phyloP scores from a whole-genome alignment of 2,329 filamentous ascomycete genomes.

The Cladosporium oxysporum region DNA sequence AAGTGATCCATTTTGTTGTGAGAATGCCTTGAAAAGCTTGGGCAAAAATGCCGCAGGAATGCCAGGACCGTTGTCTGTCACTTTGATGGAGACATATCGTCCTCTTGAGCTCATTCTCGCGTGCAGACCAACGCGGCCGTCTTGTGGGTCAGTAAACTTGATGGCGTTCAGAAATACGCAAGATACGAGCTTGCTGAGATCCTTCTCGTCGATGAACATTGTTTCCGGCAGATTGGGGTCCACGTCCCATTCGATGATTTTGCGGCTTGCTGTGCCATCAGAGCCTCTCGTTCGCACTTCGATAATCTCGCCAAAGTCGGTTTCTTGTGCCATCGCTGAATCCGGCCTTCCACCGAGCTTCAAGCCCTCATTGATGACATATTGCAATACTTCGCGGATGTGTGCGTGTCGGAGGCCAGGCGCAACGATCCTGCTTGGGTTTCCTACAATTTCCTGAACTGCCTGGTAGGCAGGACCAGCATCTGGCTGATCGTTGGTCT shows the following conservation, averaged over 20 bases:
- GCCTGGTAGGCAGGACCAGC: constrained; percentile 10
- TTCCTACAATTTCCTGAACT: constrained; percentile 14
- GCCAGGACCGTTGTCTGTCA: constrained; percentile 67
- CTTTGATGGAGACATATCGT: constrained; percentile 61
- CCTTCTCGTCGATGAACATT: constrained; percentile 62
- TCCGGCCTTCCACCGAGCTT: constrained; percentile 56
- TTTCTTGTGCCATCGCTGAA: constrained; percentile 51
- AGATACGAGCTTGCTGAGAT: constrained; percentile 64
- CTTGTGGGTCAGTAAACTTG: constrained; percentile 64
- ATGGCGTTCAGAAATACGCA: constrained; percentile 67
- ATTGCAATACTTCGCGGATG: constrained; percentile 52
- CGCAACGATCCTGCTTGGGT: constrained; percentile 39
- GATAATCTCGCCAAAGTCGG: constrained; percentile 51
- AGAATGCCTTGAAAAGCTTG: constrained; percentile 69
- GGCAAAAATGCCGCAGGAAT: constrained; percentile 67
- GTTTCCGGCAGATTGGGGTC: constrained; percentile 54
- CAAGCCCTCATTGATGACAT: constrained; percentile 54
- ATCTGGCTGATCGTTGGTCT: constrained; percentile 21
- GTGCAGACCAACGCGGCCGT: constrained; percentile 59
- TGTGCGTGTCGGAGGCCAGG: constrained; percentile 51
- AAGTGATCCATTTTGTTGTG: constrained; percentile 67
- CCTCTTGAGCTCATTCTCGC: constrained; percentile 51
- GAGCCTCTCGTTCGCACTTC: constrained; percentile 49
- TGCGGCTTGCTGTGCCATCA: constrained; percentile 47
- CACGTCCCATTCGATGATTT: constrained; percentile 54